A percentile compares a stretch with the other conserved stretches of the same genome.
phyloP scores from a whole-genome alignment of 2,329 filamentous ascomycete species.

The Juglanconis sp. region DNA sequence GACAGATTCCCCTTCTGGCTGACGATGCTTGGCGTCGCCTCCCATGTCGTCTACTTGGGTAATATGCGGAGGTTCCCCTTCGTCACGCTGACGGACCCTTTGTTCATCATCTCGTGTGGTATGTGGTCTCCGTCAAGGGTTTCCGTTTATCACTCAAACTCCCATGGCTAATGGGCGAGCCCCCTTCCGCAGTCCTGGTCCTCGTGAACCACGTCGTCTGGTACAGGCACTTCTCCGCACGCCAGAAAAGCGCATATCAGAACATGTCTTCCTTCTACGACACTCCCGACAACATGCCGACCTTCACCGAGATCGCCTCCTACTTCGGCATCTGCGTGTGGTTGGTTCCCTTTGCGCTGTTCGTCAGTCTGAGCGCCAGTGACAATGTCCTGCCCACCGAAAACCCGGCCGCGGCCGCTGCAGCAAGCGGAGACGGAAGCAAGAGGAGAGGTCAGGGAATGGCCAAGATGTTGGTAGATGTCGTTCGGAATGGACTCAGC shows the following conservation, averaged over 20 bases:
- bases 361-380: slow-evolving; percentile 88
- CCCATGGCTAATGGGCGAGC: neutral
- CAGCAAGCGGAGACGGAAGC: slow-evolving; percentile 40
- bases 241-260: slow-evolving; percentile 55
- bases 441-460: slow-evolving; percentile 59
- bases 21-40: slow-evolving; percentile 71
- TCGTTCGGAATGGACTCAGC: slow-evolving; percentile 49
- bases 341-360: slow-evolving; percentile 92
- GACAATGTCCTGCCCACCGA: slow-evolving; percentile 95
- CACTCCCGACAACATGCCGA: slow-evolving; percentile 60
- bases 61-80: slow-evolving; percentile 75
- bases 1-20: slow-evolving; percentile 82
- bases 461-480: slow-evolving; percentile 64
- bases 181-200: slow-evolving; percentile 61
- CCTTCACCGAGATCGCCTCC: slow-evolving; percentile 89
- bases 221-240: slow-evolving; percentile 85
- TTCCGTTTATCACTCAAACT: neutral
- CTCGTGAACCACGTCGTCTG: slow-evolving; percentile 90
- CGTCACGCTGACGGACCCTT: slow-evolving; percentile 81
- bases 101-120: slow-evolving; percentile 84
- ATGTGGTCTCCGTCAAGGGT: slow-evolving; percentile 30
- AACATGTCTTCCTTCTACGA: slow-evolving; percentile 61
- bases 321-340: slow-evolving; percentile 97
- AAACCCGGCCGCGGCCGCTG: slow-evolving; percentile 50
- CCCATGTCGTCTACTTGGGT: slow-evolving; percentile 81